These are phyloP conservation scores for Setaria viridis DNA, from an alignment of 202 grass and related monocot genomes.

Conservation along the genomic window DNA sequence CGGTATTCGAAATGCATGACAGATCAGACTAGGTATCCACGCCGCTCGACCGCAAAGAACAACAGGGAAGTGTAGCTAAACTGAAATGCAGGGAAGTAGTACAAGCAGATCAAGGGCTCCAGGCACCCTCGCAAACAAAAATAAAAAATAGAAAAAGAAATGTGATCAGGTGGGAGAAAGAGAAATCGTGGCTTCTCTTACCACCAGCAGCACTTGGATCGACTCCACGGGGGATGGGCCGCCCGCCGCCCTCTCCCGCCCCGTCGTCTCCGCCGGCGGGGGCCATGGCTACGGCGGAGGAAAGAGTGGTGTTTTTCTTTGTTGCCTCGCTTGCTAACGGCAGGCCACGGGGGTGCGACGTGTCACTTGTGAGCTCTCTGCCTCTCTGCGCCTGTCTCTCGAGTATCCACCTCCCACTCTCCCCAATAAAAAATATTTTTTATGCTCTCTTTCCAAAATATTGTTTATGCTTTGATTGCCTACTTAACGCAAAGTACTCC, in stretches of 20 bases:
- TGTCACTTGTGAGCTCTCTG: too few relatives aligned
- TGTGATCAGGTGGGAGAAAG: background rate
- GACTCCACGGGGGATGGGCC: background rate
- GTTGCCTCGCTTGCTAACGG: background rate
- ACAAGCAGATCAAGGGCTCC: background rate
- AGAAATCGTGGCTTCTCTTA: background rate
- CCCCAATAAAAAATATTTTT: too few relatives aligned
- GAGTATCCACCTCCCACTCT: too few relatives aligned
- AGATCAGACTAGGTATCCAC: background rate
- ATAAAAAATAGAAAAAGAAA: background rate
- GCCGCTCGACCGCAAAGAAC: background rate
- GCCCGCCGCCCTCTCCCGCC: background rate
- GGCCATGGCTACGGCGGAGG: background rate
- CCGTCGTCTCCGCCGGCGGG: background rate
- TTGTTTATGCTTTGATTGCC: too few relatives aligned
- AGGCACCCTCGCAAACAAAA: background rate
- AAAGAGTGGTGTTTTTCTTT: background rate
- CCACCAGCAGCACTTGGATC: background rate
- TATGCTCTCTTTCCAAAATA: too few relatives aligned
- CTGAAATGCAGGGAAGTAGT: background rate
- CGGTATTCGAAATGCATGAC: background rate
- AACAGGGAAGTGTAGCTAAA: background rate
- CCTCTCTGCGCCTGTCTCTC: too few relatives aligned
- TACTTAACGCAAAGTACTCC: too few relatives aligned
- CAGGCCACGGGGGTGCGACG: too few relatives aligned